phyloP scores from a whole-genome alignment of 768 basidiomycete genomes.

The Tricholoma furcatifolium region DNA sequence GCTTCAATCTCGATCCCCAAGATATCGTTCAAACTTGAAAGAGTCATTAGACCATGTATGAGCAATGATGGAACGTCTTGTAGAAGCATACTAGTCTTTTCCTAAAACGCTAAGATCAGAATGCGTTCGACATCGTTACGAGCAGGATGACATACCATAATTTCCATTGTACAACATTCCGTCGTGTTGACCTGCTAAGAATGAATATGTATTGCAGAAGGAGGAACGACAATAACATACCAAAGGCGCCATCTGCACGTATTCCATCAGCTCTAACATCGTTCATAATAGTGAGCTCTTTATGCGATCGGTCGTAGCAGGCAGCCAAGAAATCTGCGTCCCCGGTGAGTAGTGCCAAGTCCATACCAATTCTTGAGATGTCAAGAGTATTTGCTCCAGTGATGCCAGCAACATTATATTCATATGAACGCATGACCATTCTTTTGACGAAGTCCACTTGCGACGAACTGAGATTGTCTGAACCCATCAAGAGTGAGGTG shows the following conservation, averaged over 20 bases:
- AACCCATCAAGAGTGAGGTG: constrained; percentile 42
- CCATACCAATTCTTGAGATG: constrained; percentile 62
- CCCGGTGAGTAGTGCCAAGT: constrained; percentile 39
- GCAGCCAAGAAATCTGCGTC: constrained; percentile 47
- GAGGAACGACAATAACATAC: constrained; percentile 20
- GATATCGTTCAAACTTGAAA: constrained; percentile 54
- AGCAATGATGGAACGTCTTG: neutral
- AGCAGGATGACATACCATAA: constrained; percentile 43
- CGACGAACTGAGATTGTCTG: constrained; percentile 28
- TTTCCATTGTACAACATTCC: constrained; percentile 73
- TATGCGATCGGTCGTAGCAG: constrained; percentile 52
- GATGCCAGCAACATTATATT: constrained; percentile 39
- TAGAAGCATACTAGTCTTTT: constrained; percentile 41
- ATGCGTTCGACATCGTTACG: neutral
- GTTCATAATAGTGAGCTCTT: constrained; percentile 52
- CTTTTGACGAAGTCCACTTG: constrained; percentile 35
- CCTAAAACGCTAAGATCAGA: constrained; percentile 29
- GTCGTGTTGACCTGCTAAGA: constrained; percentile 46
- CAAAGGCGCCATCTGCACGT: constrained; percentile 49
- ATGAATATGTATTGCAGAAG: constrained; percentile 10
- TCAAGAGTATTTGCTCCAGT: constrained; percentile 59
- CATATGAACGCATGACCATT: constrained; percentile 43
- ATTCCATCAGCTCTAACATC: constrained; percentile 60
- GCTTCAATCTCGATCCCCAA: constrained; percentile 61
- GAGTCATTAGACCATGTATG: neutral